Base-by-base conservation (phyloP, 805 yeast genomes). In the Metschnikowia continentalis region DNA sequence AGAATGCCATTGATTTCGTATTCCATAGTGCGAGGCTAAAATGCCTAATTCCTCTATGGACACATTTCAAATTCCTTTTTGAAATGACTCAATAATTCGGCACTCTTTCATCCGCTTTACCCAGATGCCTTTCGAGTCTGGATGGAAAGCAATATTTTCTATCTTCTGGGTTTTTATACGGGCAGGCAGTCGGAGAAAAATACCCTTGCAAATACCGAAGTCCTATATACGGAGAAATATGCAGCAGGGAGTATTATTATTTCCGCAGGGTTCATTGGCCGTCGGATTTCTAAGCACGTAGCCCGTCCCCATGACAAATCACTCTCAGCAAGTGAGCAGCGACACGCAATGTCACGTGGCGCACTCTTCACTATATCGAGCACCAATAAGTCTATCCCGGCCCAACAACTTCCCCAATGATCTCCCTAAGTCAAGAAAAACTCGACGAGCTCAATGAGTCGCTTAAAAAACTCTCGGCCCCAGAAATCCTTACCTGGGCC, bases 401-500 rank as follows among this genome's bases (percentile, higher is more conserved):
- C 10, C 13, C 19, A n/a, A 13, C 45, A 42, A 32, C 47, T 14
- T 6, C 32, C 19, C 6, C 19, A n/a, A 56, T 56, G 61, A 49
- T 58, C 26, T 23, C 54, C 6, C 59, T 56, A 30, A 52, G 58
- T 32, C 70, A 74, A 42, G 77, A 72, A 20, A 90, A 89, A 51
- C 59, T 90, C 19, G 77, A 73, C 20, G 87, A 84, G 62, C 74
- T 88, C 67, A 91, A 90, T 69, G 61, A 69, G n/a, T 72, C 77
- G 8, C 75, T 91, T 19, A 70, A 77, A n/a, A 63, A 70, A 6
- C 65, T 80, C 15, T 62, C 81, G 1, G 90, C 97, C 0, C 80
- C 82, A 56, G 88, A 89, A 52, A 82, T 92, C 51, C 69, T 92
- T 26, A 72, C 76, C 61, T 92, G 98, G 97, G 81, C 96, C 0